phyloP scores from a whole-genome alignment of 2,329 filamentous ascomycete species.

The Calycina herbarum region DNA sequence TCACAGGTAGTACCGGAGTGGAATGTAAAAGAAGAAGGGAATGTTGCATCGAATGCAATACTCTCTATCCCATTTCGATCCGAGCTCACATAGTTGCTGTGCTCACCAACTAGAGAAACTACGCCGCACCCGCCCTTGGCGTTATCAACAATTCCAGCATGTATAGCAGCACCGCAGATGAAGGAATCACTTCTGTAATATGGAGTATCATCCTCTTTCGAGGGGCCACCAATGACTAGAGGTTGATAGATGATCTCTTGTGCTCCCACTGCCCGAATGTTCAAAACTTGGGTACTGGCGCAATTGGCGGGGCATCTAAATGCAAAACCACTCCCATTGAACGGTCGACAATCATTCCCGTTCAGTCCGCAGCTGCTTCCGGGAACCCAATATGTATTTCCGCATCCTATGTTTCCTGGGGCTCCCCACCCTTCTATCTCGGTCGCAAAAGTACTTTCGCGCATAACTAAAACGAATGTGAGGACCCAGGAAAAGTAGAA shows the following conservation, averaged over 20 bases:
- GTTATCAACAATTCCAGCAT: conserved; percentile 75
- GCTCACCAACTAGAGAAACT: conserved; percentile 69
- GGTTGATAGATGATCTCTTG: conserved; percentile 63
- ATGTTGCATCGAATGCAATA: conserved; percentile 79
- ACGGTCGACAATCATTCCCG: conserved; percentile 73
- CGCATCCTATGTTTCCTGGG: conserved; percentile 66
- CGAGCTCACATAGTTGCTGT: conserved; percentile 61
- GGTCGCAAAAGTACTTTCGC: conserved; percentile 57
- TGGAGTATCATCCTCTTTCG: conserved; percentile 44
- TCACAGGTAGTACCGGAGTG: conserved; percentile 63
- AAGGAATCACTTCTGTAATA: conserved; percentile 88
- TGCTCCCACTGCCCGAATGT: conserved; percentile 73
- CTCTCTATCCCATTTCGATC: conserved; percentile 74
- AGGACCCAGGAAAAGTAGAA: conserved; percentile 69
- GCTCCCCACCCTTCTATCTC: conserved; percentile 68
- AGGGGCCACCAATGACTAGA: conserved; percentile 68
- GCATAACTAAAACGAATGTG: conserved; percentile 67
- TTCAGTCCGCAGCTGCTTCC: conserved; percentile 74
- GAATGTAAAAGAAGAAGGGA: conserved; percentile 85
- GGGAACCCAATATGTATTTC: conserved; percentile 67
- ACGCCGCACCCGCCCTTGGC: conserved; percentile 78
- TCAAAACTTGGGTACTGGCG: conserved; percentile 62
- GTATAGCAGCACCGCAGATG: conserved; percentile 81
- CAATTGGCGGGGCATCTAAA: conserved; percentile 78
- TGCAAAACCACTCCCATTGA: conserved; percentile 66